These are phyloP conservation scores for Xylaria telfairii DNA, from an alignment of 495 filamentous ascomycete genomes.

Conservation along the genomic window DNA sequence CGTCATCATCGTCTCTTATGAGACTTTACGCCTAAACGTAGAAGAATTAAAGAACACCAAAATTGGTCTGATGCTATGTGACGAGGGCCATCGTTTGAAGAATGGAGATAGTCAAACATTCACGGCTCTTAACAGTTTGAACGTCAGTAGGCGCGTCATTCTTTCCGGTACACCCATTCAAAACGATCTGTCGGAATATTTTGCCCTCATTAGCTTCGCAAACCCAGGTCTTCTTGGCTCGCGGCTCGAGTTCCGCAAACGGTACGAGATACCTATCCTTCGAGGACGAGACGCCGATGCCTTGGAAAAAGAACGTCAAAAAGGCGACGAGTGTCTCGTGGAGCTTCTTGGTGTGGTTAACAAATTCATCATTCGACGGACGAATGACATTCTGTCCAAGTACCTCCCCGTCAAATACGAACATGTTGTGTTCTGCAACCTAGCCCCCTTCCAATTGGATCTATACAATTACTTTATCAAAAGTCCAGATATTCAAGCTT, in stretches of 20 bases:
- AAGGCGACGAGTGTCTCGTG: slow-evolving; percentile 80
- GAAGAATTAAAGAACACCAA: slow-evolving; percentile 84
- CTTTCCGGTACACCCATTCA: slow-evolving; percentile 97
- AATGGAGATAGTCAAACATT: slow-evolving; percentile 97
- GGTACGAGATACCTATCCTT: slow-evolving; percentile 91
- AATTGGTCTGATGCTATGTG: slow-evolving; percentile 95
- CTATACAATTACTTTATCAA: slow-evolving; percentile 97
- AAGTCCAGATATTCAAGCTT: slow-evolving; percentile 90
- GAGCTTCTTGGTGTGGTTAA: slow-evolving; percentile 89
- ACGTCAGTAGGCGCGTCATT: slow-evolving; percentile 91
- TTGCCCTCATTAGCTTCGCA: slow-evolving; percentile 93
- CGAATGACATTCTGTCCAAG: slow-evolving; percentile 97
- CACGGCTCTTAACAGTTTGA: slow-evolving; percentile 84
- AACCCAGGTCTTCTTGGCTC: slow-evolving; percentile 93
- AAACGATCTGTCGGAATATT: slow-evolving; percentile 97
- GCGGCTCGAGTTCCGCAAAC: slow-evolving; percentile 90
- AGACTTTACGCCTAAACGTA: slow-evolving; percentile 89
- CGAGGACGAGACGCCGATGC: slow-evolving; percentile 91
- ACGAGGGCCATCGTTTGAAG: slow-evolving; percentile 98
- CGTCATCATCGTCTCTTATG: slow-evolving; percentile 99
- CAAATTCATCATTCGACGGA: slow-evolving; percentile 98
- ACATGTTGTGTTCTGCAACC: slow-evolving; percentile 99
- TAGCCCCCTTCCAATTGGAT: slow-evolving; percentile 88
- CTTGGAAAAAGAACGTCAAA: slow-evolving; percentile 78
- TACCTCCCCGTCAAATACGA: slow-evolving; percentile 99